Evolutionary conservation across 352 stramenopile genomes (phyloP).

Genomic region (Globisporangium paroecandrum): DNA sequence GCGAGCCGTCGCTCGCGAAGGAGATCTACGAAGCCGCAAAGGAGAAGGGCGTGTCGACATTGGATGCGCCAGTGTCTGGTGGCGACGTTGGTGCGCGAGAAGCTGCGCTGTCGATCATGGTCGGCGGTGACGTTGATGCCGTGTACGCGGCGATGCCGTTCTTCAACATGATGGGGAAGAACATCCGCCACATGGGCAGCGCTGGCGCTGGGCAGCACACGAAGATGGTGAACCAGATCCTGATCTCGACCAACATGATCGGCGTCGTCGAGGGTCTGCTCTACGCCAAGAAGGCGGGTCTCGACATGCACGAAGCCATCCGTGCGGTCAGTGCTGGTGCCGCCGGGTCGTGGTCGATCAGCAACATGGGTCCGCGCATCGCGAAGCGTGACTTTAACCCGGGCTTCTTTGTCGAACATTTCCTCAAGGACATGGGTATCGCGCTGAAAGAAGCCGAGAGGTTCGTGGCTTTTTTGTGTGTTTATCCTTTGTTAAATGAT

Average conservation of each 20-base stretch:
- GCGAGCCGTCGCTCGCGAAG: conserved; percentile 82
- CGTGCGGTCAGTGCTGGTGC: conserved; percentile 79
- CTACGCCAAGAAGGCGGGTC: conserved; percentile 83
- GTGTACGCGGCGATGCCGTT: conserved; percentile 83
- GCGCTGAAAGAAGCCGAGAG: conserved; percentile 81
- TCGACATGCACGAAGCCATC: conserved; percentile 89
- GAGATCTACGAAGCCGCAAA: conserved; percentile 82
- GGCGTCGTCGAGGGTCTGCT: conserved; percentile 86
- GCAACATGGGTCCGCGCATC: conserved; percentile 87
- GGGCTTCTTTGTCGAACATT: conserved; percentile 91
- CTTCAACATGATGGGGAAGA: conserved; percentile 88
- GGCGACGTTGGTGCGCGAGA: conserved; percentile 87
- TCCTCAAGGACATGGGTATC: conserved; percentile 90
- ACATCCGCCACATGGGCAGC: conserved; percentile 85
- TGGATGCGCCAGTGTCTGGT: conserved; percentile 84
- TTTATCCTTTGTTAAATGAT: not conserved
- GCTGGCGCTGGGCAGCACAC: conserved; percentile 83
- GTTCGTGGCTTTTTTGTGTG: conserved; percentile 21
- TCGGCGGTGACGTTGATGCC: conserved; percentile 81
- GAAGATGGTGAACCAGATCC: conserved; percentile 92
- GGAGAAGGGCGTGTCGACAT: conserved; percentile 59
- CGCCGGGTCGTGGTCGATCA: conserved; percentile 88
- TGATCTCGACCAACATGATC: conserved; percentile 89
- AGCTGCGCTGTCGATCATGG: conserved; percentile 88
- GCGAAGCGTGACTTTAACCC: conserved; percentile 86